Percentiles rank a stretch among this genome's conserved stretches.
These are phyloP conservation scores for Themeda triandra DNA, from an alignment of 176 grass and related monocot species.

Conservation along the genomic window DNA sequence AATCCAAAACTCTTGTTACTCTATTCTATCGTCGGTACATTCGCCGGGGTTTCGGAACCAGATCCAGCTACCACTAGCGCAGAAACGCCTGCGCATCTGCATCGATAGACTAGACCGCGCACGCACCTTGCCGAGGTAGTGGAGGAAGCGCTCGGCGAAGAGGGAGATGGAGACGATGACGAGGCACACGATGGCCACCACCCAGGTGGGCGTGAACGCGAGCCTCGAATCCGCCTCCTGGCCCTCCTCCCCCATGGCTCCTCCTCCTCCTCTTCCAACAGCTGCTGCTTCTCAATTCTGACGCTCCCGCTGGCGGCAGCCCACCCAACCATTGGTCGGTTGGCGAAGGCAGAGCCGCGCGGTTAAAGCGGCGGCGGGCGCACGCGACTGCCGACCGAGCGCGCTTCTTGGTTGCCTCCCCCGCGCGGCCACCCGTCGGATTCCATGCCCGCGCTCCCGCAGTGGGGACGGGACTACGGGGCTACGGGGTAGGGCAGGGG, in stretches of 20 bases:
- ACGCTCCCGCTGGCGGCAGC: neutral
- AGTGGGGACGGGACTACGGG: neutral
- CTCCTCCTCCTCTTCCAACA: neutral
- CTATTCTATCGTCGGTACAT: neutral
- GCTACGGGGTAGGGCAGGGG: no score
- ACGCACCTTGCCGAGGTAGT: conserved; percentile 75
- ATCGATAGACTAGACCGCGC: neutral
- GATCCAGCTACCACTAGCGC: neutral
- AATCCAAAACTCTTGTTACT: neutral
- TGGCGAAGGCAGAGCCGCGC: neutral
- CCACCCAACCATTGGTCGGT: neutral
- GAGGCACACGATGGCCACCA: conserved; percentile 67
- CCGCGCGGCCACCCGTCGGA: conserved; percentile 4
- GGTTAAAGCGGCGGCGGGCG: conserved; percentile 14
- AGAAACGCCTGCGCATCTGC: neutral
- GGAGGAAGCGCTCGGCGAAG: conserved; percentile 64
- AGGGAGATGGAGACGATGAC: conserved; percentile 73
- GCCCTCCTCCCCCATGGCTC: conserved; percentile 1
- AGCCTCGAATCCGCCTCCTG: conserved; percentile 22
- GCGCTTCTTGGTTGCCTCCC: conserved; percentile 14
- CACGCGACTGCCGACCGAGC: neutral
- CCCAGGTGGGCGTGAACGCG: conserved; percentile 74
- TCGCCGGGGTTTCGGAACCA: neutral
- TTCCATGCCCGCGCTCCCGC: conserved; percentile 21
- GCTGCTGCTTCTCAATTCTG: neutral